phyloP scores from a whole-genome alignment of 2,329 filamentous ascomycete genomes.

The Trichoderma pleuroti region DNA sequence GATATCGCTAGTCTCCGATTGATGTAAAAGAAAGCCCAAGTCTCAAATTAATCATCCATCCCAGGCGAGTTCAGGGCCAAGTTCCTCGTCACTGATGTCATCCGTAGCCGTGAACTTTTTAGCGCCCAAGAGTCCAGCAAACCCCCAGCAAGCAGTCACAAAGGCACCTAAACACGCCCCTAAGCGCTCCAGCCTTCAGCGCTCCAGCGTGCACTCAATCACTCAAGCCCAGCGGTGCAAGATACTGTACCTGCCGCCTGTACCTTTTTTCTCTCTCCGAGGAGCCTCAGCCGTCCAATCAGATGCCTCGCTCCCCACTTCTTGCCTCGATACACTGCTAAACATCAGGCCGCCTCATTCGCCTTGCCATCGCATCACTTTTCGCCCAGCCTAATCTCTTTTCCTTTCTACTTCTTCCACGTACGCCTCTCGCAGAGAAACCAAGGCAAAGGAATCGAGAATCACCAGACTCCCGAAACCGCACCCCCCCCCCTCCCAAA shows the following conservation, averaged over 20 bases:
- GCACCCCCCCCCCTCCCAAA: too few relatives aligned
- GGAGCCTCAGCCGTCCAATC: conserved; percentile 24
- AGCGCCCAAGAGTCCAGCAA: not conserved
- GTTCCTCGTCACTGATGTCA: conserved; percentile 9
- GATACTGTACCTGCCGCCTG: conserved; percentile 7
- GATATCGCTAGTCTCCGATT: not conserved
- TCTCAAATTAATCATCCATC: not conserved
- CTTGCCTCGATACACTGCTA: conserved; percentile 17
- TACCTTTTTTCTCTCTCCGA: not conserved
- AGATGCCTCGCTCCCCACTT: conserved; percentile 26
- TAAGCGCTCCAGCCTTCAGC: not conserved
- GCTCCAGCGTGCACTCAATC: conserved; percentile 2
- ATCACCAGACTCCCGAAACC: not conserved
- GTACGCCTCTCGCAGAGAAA: not conserved
- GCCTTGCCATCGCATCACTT: conserved; percentile 14
- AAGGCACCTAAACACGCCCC: not conserved
- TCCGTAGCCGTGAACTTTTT: not conserved
- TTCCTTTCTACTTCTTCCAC: not conserved
- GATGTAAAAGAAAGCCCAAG: not conserved
- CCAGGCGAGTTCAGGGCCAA: not conserved
- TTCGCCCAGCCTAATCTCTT: not conserved
- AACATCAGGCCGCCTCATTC: conserved; percentile 11
- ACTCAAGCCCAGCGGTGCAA: conserved; percentile 1
- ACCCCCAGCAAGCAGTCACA: not conserved
- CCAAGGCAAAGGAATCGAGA: not conserved